Percentiles rank a stretch among this genome's conserved stretches.
These are phyloP conservation scores for Hymenotorrendiella dingleyae DNA, from an alignment of 2,329 filamentous ascomycete genomes.

Conservation along the genomic window DNA sequence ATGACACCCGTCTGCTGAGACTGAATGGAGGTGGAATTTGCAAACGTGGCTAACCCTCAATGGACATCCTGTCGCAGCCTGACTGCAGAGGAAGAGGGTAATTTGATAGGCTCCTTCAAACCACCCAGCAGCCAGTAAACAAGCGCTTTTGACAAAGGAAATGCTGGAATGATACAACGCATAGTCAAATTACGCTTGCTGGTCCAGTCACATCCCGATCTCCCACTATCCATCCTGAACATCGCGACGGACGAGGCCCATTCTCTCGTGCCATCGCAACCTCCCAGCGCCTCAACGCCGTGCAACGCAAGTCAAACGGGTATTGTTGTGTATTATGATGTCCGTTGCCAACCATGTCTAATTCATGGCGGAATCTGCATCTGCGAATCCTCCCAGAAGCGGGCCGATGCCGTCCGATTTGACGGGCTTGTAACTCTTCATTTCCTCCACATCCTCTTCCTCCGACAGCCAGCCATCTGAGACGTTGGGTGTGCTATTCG, in stretches of 20 bases:
- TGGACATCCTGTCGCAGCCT: constrained; percentile 28
- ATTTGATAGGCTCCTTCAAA: constrained; percentile 28
- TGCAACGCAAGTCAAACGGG: constrained; percentile 21
- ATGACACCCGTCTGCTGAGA: constrained; percentile 22
- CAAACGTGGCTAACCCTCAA: constrained; percentile 30
- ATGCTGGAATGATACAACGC: constrained; percentile 32
- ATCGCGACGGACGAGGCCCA: constrained; percentile 20
- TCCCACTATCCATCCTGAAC: constrained; percentile 21
- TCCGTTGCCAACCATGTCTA: constrained; percentile 22
- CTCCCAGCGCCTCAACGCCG: constrained; percentile 26
- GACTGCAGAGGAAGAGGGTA: constrained; percentile 27
- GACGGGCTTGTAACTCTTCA: constrained; percentile 24
- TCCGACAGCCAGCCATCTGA: constrained; percentile 41
- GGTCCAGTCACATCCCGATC: constrained; percentile 29
- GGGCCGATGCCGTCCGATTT: constrained; percentile 31
- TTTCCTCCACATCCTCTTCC: constrained; percentile 28
- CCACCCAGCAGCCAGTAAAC: constrained; percentile 28
- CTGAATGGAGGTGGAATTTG: constrained; percentile 26
- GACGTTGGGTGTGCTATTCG: constrained; percentile 20
- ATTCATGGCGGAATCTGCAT: constrained; percentile 28
- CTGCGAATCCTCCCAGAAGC: constrained; percentile 30
- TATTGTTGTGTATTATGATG: constrained; percentile 14
- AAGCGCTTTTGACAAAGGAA: constrained; percentile 29
- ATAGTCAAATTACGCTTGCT: constrained; percentile 30
- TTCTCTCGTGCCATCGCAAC: constrained; percentile 26